Evolutionary conservation across 257 asterid species (phyloP), one percentile per base, ranked within the genome.

Genomic region (Solanum pinnatisectum): DNA sequence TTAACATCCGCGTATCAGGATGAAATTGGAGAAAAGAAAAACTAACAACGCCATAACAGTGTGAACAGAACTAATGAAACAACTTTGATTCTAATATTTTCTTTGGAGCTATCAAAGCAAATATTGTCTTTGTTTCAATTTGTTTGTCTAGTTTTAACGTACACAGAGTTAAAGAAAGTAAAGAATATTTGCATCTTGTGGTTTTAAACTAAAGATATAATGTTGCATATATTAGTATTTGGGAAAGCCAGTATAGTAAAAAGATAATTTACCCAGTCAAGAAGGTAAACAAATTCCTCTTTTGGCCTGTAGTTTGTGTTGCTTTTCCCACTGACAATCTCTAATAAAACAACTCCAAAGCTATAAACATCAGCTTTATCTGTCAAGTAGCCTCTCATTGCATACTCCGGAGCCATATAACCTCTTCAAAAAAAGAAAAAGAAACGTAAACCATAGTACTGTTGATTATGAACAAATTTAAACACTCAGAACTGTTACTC

Each of bases 231-330:
- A 33, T 33, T 33, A 33, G 35, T 40, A 70, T 30, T 16, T 71
- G 22, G 40, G 40, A 71, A 30, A 3, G 40, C 8, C 6, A 8
- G 78, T 71, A 32, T 11, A 14, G 25, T 15, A 72, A 35, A 8
- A 72, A 40, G 70, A n/a, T 5, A 59, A 42, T 15, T 90, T 91
- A 92, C 93, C 94, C 94, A 92, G 65, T 92, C 92, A 88, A 92
- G 94, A 76, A 92, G 94, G 90, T 92, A 92, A 8, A 92, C 94
- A 89, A 92, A 92, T 84, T 92, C 94, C 88, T 92, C 94, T 86
- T 89, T 92, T 15, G 94, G 94, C 87, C 92, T 88, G 89, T 92
- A 92, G 73, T 90, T 92, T 71, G 94, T 92, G 89, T 92, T 92
- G 76, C 92, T 90, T 89, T 90, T 92, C 85, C 92, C 93, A 44